These are phyloP conservation scores for Eucalyptus cloeziana DNA, from an alignment of 345 rosid genomes.

Conservation along the genomic window DNA sequence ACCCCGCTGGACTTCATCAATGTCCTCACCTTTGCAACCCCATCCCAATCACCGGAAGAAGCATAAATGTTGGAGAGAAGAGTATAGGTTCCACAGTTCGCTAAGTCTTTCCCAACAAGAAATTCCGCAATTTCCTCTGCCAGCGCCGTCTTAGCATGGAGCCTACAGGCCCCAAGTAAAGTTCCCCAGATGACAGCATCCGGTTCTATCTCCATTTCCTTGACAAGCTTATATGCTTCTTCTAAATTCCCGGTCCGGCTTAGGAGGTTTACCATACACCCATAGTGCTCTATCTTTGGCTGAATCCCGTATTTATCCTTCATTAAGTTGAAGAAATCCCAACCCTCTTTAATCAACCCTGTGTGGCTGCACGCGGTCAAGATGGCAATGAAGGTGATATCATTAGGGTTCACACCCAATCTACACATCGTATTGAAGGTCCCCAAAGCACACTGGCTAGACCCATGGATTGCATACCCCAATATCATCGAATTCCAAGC, in stretches of 20 bases:
- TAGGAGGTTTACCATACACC: slow-evolving; percentile 64
- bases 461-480: slow-evolving; percentile 66
- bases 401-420: slow-evolving; percentile 31
- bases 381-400: slow-evolving; percentile 45
- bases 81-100: slow-evolving; percentile 52
- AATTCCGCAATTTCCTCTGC: slow-evolving; percentile 63
- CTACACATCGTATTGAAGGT: slow-evolving; percentile 37
- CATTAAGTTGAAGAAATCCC: slow-evolving; percentile 42
- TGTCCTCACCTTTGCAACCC: slow-evolving; percentile 48
- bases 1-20: slow-evolving; percentile 59
- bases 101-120: slow-evolving; percentile 29
- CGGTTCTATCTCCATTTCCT: slow-evolving; percentile 31
- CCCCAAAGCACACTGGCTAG: slow-evolving; percentile 33
- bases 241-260: slow-evolving; percentile 54
- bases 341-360: slow-evolving; percentile 59
- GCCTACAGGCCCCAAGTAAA: slow-evolving; percentile 57
- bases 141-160: slow-evolving; percentile 31
- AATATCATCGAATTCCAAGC: slow-evolving; percentile 70
- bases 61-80: slow-evolving; percentile 69
- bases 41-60: slow-evolving; percentile 39
- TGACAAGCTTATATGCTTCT: slow-evolving; percentile 34
- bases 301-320: slow-evolving; percentile 28
- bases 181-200: slow-evolving; percentile 66
- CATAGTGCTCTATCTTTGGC: slow-evolving; percentile 77
- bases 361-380: slow-evolving; percentile 67